Evolutionary conservation across 805 yeast species (phyloP).

Genomic region (Yamadazyma philogaea): DNA sequence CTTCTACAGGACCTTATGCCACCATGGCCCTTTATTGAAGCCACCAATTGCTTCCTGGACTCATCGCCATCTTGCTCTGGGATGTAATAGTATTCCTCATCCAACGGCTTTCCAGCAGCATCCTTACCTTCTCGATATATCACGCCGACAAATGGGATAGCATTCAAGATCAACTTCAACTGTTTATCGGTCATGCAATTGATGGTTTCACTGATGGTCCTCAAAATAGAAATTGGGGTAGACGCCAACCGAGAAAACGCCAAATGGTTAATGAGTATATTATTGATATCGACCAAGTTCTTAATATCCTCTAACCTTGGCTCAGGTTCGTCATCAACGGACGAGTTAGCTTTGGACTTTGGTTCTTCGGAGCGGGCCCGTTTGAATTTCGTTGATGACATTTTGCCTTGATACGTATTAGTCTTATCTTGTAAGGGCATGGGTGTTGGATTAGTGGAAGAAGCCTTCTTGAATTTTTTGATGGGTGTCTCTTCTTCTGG

Average conservation of each 20-base stretch:
- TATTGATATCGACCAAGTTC: slow-evolving; percentile 44
- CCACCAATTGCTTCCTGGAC: slow-evolving; percentile 67
- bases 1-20: slow-evolving; percentile 84
- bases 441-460: slow-evolving; percentile 1
- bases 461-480: slow-evolving; percentile 14
- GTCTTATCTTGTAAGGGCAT: slow-evolving; percentile 22
- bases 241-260: slow-evolving; percentile 88
- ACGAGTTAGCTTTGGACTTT: neutral
- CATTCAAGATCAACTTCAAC: slow-evolving; percentile 43
- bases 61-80: slow-evolving; percentile 76
- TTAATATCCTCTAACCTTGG: slow-evolving; percentile 30
- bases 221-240: slow-evolving; percentile 75
- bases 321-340: slow-evolving; percentile 6
- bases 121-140: slow-evolving; percentile 89
- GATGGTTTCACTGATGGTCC: slow-evolving; percentile 56
- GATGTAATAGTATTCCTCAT: slow-evolving; percentile 89
- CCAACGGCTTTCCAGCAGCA: slow-evolving; percentile 93
- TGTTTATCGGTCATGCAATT: slow-evolving; percentile 43
- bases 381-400: slow-evolving; percentile 12
- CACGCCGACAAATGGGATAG: slow-evolving; percentile 70
- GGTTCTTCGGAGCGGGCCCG: slow-evolving; percentile 38
- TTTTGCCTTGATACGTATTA: slow-evolving; percentile 14
- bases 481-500: slow-evolving; percentile 22
- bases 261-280: slow-evolving; percentile 73
- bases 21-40: slow-evolving; percentile 76